phyloP scores from a whole-genome alignment of 2,329 filamentous ascomycete genomes.

The Venturia aucupariae region DNA sequence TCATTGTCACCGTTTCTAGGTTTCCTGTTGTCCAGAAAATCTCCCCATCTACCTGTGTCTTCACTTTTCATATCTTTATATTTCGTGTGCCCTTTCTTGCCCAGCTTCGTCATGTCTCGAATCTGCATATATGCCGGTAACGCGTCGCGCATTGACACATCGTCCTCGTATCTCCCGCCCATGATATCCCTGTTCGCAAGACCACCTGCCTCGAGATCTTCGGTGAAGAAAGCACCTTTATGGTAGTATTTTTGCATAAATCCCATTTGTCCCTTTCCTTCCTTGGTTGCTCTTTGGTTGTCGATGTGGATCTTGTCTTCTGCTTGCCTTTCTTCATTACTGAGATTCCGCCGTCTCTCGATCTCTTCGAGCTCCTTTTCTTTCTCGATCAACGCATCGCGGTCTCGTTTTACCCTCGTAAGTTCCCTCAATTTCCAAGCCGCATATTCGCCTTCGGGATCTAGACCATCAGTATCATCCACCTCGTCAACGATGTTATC shows the following conservation, averaged over 20 bases:
- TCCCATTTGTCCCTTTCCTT: conserved; percentile 66
- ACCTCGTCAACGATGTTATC: conserved; percentile 61
- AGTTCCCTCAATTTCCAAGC: conserved; percentile 93
- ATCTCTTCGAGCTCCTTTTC: conserved; percentile 84
- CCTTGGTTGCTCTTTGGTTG: conserved; percentile 66
- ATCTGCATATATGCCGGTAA: conserved; percentile 88
- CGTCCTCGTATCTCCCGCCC: conserved; percentile 73
- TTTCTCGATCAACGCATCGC: conserved; percentile 70
- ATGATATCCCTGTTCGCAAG: conserved; percentile 77
- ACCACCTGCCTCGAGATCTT: conserved; percentile 65
- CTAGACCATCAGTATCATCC: conserved; percentile 79
- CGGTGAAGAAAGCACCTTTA: conserved; percentile 90
- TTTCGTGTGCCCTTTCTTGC: conserved; percentile 81
- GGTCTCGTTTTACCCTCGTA: conserved; percentile 75
- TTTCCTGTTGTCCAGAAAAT: conserved; percentile 40
- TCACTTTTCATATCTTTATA: conserved; percentile 83
- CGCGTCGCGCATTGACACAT: conserved; percentile 70
- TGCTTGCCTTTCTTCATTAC: conserved; percentile 70
- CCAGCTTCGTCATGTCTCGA: conserved; percentile 86
- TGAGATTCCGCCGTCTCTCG: conserved; percentile 78
- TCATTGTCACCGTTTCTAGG: conserved; percentile 8
- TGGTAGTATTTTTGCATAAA: conserved; percentile 97
- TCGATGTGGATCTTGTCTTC: conserved; percentile 76
- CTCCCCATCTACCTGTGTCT: conserved; percentile 83
- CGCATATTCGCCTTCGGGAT: conserved; percentile 79